Conservation (phyloP, 768 basidiomycete species). For the Kwoniella dendrophila region DNA sequence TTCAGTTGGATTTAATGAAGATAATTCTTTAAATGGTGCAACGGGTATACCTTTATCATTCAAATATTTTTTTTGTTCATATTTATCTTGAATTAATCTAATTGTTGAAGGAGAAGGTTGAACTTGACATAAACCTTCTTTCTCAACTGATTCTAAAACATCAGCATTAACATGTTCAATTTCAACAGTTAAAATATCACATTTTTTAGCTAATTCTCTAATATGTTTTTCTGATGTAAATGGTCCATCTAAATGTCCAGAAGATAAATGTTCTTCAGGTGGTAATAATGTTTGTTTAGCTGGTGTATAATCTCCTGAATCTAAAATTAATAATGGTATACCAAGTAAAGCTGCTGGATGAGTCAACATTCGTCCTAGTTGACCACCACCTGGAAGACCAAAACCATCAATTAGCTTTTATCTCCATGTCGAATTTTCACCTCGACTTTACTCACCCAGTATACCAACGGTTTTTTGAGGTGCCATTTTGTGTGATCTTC, state of each 20-base stretch:
- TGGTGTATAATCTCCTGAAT: conserved; percentile 74
- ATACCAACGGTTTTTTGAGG: conserved; percentile 54
- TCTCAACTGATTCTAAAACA: conserved; percentile 63
- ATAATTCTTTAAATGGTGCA: conserved; percentile 67
- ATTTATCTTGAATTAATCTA: conserved; percentile 77
- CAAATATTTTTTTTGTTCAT: conserved; percentile 69
- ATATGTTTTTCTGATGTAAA: conserved; percentile 81
- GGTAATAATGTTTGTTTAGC: conserved; percentile 80
- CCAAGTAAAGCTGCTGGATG: conserved; percentile 85
- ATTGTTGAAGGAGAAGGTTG: conserved; percentile 80
- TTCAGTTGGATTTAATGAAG: conserved; percentile 61
- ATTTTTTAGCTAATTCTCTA: conserved; percentile 72
- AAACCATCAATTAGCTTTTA: neutral
- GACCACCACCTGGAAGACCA: conserved; percentile 75
- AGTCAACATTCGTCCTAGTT: conserved; percentile 95
- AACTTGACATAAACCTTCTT: conserved; percentile 59
- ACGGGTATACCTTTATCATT: conserved; percentile 61
- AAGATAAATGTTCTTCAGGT: conserved; percentile 54
- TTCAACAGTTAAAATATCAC: conserved; percentile 88
- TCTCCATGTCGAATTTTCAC: neutral
- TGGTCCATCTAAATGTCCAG: conserved; percentile 82
- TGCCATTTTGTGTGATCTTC: conserved; percentile 31
- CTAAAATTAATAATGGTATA: conserved; percentile 79
- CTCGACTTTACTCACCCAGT: conserved; percentile 43
- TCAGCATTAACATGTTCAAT: conserved; percentile 91